Percentiles rank a stretch among this genome's conserved stretches.
Evolutionary conservation across 2,329 filamentous ascomycete species (phyloP).

Genomic region (Cadophora luteo-olivacea): DNA sequence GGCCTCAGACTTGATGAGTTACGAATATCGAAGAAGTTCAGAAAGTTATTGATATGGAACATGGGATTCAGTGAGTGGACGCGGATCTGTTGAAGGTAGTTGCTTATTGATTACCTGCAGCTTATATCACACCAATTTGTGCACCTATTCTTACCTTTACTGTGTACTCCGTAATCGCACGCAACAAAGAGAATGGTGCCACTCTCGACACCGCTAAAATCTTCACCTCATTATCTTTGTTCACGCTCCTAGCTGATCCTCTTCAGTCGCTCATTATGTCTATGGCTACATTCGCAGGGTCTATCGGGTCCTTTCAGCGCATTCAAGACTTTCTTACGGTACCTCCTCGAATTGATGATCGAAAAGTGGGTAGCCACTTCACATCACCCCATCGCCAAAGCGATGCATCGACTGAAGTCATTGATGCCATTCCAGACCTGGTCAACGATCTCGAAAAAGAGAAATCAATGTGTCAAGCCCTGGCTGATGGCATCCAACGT

Average conservation of each 20-base stretch:
- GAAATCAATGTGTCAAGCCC: background rate
- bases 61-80: background rate
- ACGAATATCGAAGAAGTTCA: background rate
- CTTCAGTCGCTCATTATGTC: constrained; percentile 21
- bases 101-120: background rate
- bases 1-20: background rate
- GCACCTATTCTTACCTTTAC: constrained; percentile 29
- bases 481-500: background rate
- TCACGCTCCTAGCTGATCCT: constrained; percentile 35
- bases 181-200: constrained; percentile 1
- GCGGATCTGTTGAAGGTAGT: background rate
- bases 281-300: constrained; percentile 30
- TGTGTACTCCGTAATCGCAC: constrained; percentile 22
- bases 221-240: constrained; percentile 40
- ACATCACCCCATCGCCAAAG: background rate
- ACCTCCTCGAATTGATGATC: background rate
- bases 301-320: constrained; percentile 35
- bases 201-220: constrained; percentile 20
- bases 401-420: background rate
- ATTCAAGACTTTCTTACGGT: constrained; percentile 39
- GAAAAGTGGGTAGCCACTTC: background rate
- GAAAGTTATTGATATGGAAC: background rate
- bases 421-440: background rate
- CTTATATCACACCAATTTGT: constrained; percentile 13
- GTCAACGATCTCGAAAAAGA: background rate